These are phyloP conservation scores for Panellus pusillus DNA, from an alignment of 768 basidiomycete genomes.

Conservation along the genomic window DNA sequence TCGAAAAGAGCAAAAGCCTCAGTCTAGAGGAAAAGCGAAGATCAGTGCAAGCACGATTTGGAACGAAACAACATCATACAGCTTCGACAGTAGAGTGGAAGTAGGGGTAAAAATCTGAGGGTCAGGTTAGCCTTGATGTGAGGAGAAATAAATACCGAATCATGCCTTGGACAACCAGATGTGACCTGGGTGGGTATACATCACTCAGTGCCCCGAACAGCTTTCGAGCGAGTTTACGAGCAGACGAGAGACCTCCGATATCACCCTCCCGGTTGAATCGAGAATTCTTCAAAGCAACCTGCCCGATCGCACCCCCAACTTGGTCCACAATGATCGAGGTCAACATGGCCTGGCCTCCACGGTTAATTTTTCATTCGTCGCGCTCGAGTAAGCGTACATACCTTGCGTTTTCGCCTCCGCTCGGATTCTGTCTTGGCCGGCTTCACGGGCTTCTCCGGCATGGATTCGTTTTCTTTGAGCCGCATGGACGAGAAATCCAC, in stretches of 20 bases:
- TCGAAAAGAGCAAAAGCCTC: conserved; percentile 73
- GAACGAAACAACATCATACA: conserved; percentile 36
- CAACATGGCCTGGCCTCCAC: no score
- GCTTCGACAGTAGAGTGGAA: conserved; percentile 73
- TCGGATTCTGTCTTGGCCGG: conserved; percentile 28
- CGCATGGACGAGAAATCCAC: conserved; percentile 37
- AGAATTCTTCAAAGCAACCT: conserved; percentile 68
- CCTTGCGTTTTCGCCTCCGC: conserved; percentile 44
- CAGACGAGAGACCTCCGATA: conserved; percentile 59
- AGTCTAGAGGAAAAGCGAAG: conserved; percentile 38
- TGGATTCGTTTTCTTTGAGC: conserved; percentile 15
- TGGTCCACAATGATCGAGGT: conserved; percentile 64
- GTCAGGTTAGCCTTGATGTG: neutral
- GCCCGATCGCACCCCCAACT: conserved; percentile 64
- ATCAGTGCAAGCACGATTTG: neutral
- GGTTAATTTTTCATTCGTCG: no score
- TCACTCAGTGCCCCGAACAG: conserved; percentile 63
- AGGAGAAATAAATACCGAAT: neutral
- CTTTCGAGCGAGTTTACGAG: conserved; percentile 66
- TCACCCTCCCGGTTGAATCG: conserved; percentile 57
- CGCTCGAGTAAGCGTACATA: conserved; percentile 11
- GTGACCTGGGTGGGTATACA: conserved; percentile 55
- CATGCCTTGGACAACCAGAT: conserved; percentile 68
- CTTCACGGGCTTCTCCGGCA: conserved; percentile 13
- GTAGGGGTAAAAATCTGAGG: conserved; percentile 73